phyloP scores from a whole-genome alignment of 129 eudicot species.

The Ambrosia artemisiifolia region DNA sequence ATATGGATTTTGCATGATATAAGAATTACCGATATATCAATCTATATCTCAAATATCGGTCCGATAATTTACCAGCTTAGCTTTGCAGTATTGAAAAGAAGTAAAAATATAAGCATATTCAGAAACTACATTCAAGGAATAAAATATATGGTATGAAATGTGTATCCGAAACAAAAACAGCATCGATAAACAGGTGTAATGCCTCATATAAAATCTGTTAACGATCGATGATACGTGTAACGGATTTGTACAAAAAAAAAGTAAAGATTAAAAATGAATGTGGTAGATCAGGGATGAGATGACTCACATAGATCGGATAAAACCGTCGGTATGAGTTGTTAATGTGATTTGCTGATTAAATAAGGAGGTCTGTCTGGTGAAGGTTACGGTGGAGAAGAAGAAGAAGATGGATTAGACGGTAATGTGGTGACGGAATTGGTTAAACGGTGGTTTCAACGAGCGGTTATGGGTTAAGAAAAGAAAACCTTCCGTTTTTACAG shows the following conservation, averaged over 20 bases:
- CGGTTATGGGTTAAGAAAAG: conserved; percentile 6
- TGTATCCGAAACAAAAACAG: conserved; percentile 2
- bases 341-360: conserved; percentile 10
- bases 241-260: background rate
- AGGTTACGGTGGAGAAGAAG: conserved; percentile 16
- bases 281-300: conserved; percentile 25
- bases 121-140: background rate
- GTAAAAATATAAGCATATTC: background rate
- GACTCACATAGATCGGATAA: conserved; percentile 29
- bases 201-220: background rate
- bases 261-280: conserved; percentile 16
- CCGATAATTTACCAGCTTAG: no score
- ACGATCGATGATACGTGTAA: background rate
- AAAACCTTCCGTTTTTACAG: conserved; percentile 28
- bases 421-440: conserved; percentile 22
- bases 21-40: no score
- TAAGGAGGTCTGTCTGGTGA: conserved; percentile 3
- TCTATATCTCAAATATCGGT: no score
- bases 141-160: background rate
- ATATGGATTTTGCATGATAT: no score
- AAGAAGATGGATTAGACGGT: conserved; percentile 4
- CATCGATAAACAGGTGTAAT: background rate
- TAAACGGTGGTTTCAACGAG: conserved; percentile 13
- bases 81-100: background rate
- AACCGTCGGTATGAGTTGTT: conserved; percentile 15